Evolutionary conservation across 441 rosid genomes (phyloP), one percentile per base, ranked within the genome.

Genomic region (Mallotus repandus): DNA sequence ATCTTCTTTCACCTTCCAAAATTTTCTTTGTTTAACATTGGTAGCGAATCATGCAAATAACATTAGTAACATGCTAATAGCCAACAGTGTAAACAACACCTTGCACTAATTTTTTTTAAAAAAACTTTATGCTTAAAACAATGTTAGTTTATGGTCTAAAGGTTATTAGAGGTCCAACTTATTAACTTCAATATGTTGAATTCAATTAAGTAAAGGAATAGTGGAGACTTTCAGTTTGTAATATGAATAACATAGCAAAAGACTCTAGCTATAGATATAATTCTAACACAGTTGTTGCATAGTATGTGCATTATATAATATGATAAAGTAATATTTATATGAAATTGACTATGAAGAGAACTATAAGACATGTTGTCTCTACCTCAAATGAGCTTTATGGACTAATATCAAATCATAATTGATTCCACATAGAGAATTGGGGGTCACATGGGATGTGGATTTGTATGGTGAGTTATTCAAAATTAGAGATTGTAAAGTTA

Each of bases 361-460:
- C 15, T 61, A 18, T 16, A 19, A 22, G 67, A 43, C 45, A 52
- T 21, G 21, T 9, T 25, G 18, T 9, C 45, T 21, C 53, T 35
- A 4, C 38, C 22, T 45, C 12, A 38, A 43, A 15, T 68, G 60
- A 21, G 50, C 58, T 63, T 53, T 6, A 9, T 68, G 60, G 48
- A 14, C 41, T 69, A 57, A 32, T 71, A 21, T 57, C 52, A 43
- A 22, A 3, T 65, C 38, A 35, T 19, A 18, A 43, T 54, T 68
- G 61, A 49, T 70, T 74, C 59, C 12, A 55, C 87, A 91, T 96
- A 91, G 77, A 89, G 97, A 84, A 74, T 66, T 92, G 83, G 92
- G 88, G 41, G 95, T 91, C 70, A 86, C 90, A 9, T 95, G 98
- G 99, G 96, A 87, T 81, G 96, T 95, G 65, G 95, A 95, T 66